Percentiles rank a stretch among this genome's conserved stretches.
These are phyloP conservation scores for Mycena latifolia DNA, from an alignment of 768 basidiomycete species.

Conservation along the genomic window DNA sequence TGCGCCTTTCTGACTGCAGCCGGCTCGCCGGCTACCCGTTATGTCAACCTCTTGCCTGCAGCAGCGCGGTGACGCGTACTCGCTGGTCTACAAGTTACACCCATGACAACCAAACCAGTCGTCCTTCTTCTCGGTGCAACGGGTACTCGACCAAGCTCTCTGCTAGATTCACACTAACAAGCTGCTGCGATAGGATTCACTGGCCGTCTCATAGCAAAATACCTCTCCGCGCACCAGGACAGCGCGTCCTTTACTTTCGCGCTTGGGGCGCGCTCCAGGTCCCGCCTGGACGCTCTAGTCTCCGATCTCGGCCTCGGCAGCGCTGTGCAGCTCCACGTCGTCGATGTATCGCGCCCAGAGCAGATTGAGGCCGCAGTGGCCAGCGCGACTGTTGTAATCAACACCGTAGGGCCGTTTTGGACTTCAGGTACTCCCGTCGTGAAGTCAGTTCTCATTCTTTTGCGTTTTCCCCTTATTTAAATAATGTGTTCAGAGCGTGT, in stretches of 20 bases:
- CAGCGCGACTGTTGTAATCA: conserved; percentile 76
- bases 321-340: conserved; percentile 59
- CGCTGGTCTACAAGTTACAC: neutral
- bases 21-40: conserved; percentile 2
- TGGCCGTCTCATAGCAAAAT: conserved; percentile 75
- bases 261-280: conserved; percentile 75
- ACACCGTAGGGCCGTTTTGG: conserved; percentile 83
- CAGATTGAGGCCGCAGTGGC: conserved; percentile 71
- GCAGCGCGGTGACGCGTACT: conserved; percentile 13
- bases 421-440: conserved; percentile 76
- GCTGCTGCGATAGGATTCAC: conserved; percentile 64
- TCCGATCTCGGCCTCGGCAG: conserved; percentile 58
- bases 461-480: neutral
- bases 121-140: conserved; percentile 83
- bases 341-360: conserved; percentile 69
- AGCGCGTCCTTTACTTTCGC: conserved; percentile 71
- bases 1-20: neutral
- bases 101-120: conserved; percentile 54
- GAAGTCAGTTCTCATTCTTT: conserved; percentile 52
- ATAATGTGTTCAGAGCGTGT: conserved; percentile 69
- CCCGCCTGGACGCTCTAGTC: conserved; percentile 69
- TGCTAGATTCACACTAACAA: neutral
- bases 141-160: conserved; percentile 43
- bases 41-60: neutral
- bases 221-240: conserved; percentile 76